Percentiles rank a stretch among this genome's conserved stretches.
phyloP scores from a whole-genome alignment of 2,329 filamentous ascomycete species.

The Sclerotinia borealis region DNA sequence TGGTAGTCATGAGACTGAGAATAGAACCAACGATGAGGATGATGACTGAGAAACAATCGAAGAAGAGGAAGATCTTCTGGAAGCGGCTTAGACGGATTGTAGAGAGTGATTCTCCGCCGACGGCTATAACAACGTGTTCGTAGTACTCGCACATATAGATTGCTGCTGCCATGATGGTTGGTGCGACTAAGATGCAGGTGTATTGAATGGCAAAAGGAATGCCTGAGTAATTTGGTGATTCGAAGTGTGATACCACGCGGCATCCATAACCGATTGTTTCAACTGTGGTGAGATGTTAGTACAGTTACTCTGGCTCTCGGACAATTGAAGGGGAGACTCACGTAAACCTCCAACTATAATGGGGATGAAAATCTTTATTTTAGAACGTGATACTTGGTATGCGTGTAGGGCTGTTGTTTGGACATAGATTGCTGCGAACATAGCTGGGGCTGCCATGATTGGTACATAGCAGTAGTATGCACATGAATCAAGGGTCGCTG shows the following conservation, averaged over 20 bases:
- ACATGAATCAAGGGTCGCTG: slow-evolving; percentile 6
- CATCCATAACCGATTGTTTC: slow-evolving; percentile 6
- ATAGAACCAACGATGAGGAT: slow-evolving; percentile 1
- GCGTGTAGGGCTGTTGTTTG: background rate
- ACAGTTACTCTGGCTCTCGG: background rate
- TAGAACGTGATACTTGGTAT: background rate
- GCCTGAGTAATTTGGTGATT: slow-evolving; percentile 1
- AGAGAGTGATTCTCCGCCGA: background rate
- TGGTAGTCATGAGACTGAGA: background rate
- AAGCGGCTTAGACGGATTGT: slow-evolving; percentile 1
- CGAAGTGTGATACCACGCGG: background rate
- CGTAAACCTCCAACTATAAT: background rate
- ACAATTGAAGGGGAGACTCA: background rate
- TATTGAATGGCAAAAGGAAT: slow-evolving; percentile 7
- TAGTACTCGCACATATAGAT: slow-evolving; percentile 10
- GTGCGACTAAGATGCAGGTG: background rate
- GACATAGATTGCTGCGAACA: background rate
- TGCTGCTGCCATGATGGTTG: slow-evolving; percentile 5
- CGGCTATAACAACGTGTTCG: background rate
- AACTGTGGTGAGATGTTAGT: background rate
- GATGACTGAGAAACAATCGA: background rate
- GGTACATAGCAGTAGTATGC: slow-evolving; percentile 8
- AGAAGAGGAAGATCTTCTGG: slow-evolving; percentile 4
- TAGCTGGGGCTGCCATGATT: background rate
- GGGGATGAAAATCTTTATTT: slow-evolving; percentile 2